Conservation (phyloP, 192 early-diverging fungal genomes). For the Hyaloraphidium curvatum region DNA sequence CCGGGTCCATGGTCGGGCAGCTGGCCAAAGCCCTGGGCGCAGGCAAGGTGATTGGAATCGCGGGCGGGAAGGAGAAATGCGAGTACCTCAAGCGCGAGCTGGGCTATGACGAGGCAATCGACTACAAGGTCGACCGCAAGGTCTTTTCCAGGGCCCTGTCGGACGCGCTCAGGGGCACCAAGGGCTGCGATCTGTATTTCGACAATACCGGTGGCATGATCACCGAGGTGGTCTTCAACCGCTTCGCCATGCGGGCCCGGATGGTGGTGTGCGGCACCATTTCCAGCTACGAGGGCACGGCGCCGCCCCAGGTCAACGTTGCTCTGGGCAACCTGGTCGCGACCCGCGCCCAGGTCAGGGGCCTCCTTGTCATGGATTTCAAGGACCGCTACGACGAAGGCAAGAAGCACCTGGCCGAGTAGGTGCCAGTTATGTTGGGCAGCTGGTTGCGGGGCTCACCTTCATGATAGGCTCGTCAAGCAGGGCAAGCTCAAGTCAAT, state of each 20-base stretch:
- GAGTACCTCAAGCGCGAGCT: slow-evolving; percentile 23
- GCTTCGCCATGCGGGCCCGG: slow-evolving; percentile 21
- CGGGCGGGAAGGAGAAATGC: slow-evolving; percentile 30
- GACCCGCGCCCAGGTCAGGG: neutral
- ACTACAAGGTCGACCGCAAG: slow-evolving; percentile 22
- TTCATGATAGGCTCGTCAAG: neutral
- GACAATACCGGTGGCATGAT: slow-evolving; percentile 36
- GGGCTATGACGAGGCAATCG: slow-evolving; percentile 26
- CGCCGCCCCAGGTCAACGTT: slow-evolving; percentile 13
- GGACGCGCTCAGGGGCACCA: slow-evolving; percentile 19
- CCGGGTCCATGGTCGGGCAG: slow-evolving; percentile 17
- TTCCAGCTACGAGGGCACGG: slow-evolving; percentile 18
- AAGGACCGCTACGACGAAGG: neutral
- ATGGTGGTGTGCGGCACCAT: slow-evolving; percentile 32
- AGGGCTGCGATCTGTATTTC: slow-evolving; percentile 25
- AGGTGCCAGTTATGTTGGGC: too few species aligned
- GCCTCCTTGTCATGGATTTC: neutral
- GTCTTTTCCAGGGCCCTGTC: slow-evolving; percentile 18
- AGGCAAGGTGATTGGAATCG: slow-evolving; percentile 29
- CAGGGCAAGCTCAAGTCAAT: neutral
- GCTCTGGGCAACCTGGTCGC: slow-evolving; percentile 16
- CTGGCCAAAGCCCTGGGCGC: slow-evolving; percentile 17
- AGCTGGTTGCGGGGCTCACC: neutral
- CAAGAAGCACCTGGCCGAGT: too few species aligned
- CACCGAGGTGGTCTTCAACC: slow-evolving; percentile 18